phyloP scores from a whole-genome alignment of 768 basidiomycete species.

The Tephrocybe sp. region DNA sequence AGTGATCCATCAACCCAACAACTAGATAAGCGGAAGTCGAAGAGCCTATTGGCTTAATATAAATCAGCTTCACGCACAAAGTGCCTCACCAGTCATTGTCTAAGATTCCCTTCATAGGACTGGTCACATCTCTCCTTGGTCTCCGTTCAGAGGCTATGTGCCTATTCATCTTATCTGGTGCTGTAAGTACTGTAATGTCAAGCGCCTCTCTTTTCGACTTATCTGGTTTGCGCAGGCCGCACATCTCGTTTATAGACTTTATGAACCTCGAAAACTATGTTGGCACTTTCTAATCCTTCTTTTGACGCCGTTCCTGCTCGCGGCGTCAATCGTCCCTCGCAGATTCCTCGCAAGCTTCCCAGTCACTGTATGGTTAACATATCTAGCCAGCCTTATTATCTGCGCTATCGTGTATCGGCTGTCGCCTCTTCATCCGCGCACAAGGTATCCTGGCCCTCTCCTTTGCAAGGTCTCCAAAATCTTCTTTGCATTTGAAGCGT shows the following conservation, averaged over 20 bases:
- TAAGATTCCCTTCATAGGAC: too few relatives aligned
- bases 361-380: conserved; percentile 3
- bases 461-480: conserved; percentile 39
- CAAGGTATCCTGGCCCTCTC: conserved; percentile 46
- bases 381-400: not conserved
- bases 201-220: not conserved
- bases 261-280: conserved; percentile 7
- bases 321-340: not conserved
- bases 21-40: too few relatives aligned
- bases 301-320: conserved; percentile 4
- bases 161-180: conserved; percentile 1
- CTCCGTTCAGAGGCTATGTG: too few relatives aligned
- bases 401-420: conserved; percentile 34
- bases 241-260: conserved; percentile 8
- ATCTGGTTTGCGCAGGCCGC: conserved; percentile 2
- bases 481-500: conserved; percentile 28
- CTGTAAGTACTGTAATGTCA: not conserved
- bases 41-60: too few relatives aligned
- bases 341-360: not conserved
- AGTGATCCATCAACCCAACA: too few relatives aligned
- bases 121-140: too few relatives aligned
- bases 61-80: too few relatives aligned
- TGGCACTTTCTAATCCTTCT: conserved; percentile 10
- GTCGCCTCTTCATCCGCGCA: conserved; percentile 48
- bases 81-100: too few relatives aligned